Evolutionary conservation across 192 early-diverging fungal species (phyloP).

Genomic region (Radiomyces spectabilis): DNA sequence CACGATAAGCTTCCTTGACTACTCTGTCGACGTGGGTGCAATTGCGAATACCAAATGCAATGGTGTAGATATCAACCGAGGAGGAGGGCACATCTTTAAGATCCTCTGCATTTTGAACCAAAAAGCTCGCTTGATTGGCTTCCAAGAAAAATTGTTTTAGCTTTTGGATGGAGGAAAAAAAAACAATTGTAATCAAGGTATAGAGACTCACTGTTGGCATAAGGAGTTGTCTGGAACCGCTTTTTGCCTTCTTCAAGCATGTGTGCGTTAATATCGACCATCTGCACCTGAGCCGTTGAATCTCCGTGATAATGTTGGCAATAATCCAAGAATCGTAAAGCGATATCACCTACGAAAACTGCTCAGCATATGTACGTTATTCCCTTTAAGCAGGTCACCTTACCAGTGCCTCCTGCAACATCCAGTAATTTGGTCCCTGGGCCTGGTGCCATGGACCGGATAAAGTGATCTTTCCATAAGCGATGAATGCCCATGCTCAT

Average conservation of each 20-base stretch:
- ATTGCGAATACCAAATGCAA: conserved; percentile 97
- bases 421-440: conserved; percentile 81
- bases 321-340: conserved; percentile 89
- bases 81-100: conserved; percentile 63
- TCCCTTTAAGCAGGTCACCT: neutral
- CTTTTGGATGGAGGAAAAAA: neutral
- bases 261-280: conserved; percentile 93
- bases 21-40: conserved; percentile 88
- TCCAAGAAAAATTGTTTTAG: neutral
- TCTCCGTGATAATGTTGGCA: conserved; percentile 60
- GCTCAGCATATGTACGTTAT: too few species aligned
- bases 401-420: conserved; percentile 95
- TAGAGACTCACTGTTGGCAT: conserved; percentile 32
- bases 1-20: conserved; percentile 82
- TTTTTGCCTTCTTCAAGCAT: conserved; percentile 87
- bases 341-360: conserved; percentile 90
- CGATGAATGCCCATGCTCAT: conserved; percentile 92
- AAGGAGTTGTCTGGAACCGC: conserved; percentile 51
- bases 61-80: conserved; percentile 87
- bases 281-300: conserved; percentile 59
- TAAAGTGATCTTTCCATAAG: conserved; percentile 93
- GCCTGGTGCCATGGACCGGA: conserved; percentile 71
- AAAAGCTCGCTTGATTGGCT: conserved; percentile 61
- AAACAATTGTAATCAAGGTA: too few species aligned
- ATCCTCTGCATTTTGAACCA: conserved; percentile 85